Base-by-base conservation (phyloP, 306 rosid genomes). In the Casuarina glauca region DNA sequence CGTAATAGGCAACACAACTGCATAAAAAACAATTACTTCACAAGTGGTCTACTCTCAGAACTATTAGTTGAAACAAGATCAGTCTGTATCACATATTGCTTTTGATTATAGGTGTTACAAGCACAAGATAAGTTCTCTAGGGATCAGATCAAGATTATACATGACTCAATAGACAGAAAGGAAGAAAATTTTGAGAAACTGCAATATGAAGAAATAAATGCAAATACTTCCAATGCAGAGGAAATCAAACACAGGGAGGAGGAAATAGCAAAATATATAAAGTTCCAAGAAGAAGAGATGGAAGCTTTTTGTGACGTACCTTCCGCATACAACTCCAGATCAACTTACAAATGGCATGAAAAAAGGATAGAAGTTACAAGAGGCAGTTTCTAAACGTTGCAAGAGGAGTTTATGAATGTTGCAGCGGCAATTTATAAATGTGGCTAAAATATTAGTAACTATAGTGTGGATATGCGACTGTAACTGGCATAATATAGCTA, bases 111-210 rank as follows among this genome's bases (percentile, higher is more conserved):
- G 10, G 16, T 61, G 44, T 12, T 11, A n/a, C 44, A 11, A 32
- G 17, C 45, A 15, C 6, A 41, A 41, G 70, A 41, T 17, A 26
- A 64, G 70, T 64, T 64, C 13, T 15, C 79, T 64, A 85, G 87
- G 75, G 93, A 90, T 0, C 98, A 86, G 79, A 84, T 93, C 62
- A 79, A 54, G 16, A 41, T 82, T 46, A 78, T 91, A 73, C 91
- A 85, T 43, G 87, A 87, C 20, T 74, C 86, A 11, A 87, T 87
- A 85, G 74, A 77, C 60, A 87, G 72, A 1, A 91, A 82, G 76
- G 98, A 89, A 76, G 95, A 89, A 71, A 77, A 84, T 12, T 93
- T 93, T 74, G 97, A 89, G 89, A 88, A 85, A 80, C 60, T 87
- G 82, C 98, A 93, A 83, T 91, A 90, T 82, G 91, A 88, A 48